A percentile compares a stretch with the other conserved stretches of the same genome.
phyloP scores from a whole-genome alignment of 352 stramenopile genomes.

The Phytophthora capsici region DNA sequence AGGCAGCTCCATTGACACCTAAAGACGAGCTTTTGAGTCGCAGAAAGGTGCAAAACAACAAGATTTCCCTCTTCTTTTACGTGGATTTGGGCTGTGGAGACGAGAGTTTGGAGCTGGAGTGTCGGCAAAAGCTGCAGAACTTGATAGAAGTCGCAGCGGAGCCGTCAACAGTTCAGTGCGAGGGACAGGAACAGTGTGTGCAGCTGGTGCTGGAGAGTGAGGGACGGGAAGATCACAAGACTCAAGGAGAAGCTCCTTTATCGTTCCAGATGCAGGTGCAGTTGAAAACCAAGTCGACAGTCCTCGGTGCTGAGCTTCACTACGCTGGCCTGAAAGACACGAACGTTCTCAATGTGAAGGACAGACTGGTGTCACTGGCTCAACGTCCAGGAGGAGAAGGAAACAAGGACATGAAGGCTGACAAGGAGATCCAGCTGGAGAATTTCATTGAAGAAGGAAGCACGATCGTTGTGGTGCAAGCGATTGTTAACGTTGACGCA shows the following conservation, averaged over 20 bases:
- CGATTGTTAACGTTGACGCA: constrained; percentile 57
- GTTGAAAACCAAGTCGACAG: constrained; percentile 43
- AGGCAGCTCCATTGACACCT: constrained; percentile 48
- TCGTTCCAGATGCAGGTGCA: constrained; percentile 59
- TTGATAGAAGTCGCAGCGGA: constrained; percentile 58
- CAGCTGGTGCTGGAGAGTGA: constrained; percentile 54
- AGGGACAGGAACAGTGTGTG: constrained; percentile 37
- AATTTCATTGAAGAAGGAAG: constrained; percentile 75
- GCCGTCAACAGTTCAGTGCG: constrained; percentile 30
- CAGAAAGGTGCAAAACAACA: constrained; percentile 49
- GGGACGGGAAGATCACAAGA: constrained; percentile 21
- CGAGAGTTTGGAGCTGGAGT: constrained; percentile 57
- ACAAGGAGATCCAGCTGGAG: constrained; percentile 65
- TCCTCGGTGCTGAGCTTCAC: constrained; percentile 54
- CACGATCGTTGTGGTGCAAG: constrained; percentile 75
- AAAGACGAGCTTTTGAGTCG: constrained; percentile 50
- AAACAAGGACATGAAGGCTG: constrained; percentile 24
- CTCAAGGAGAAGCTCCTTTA: constrained; percentile 36
- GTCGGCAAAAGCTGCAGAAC: constrained; percentile 57
- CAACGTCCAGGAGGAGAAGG: constrained; percentile 31
- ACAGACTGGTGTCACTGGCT: constrained; percentile 56
- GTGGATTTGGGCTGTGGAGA: constrained; percentile 78
- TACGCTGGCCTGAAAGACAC: constrained; percentile 64
- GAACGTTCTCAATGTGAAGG: constrained; percentile 79
- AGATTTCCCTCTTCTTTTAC: constrained; percentile 84